These are phyloP conservation scores for Camellia sinensis DNA, from an alignment of 148 eudicot genomes.

Conservation along the genomic window DNA sequence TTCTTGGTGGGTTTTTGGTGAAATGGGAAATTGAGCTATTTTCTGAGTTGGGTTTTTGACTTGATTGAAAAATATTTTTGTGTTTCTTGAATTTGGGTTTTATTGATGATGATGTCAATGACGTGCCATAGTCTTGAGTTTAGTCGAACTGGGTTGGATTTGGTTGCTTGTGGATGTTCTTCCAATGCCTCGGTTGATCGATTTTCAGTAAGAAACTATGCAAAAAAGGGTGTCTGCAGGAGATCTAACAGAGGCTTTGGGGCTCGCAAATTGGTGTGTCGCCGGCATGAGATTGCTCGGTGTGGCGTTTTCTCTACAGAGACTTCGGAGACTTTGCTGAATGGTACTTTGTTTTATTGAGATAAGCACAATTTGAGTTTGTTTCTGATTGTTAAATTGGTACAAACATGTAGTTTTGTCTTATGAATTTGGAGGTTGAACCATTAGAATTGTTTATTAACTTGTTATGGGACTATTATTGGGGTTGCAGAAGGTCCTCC, in stretches of 20 bases:
- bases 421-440: neutral
- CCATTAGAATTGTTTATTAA: neutral
- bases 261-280: slow-evolving; percentile 38
- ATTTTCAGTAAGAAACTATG: slow-evolving; percentile 31
- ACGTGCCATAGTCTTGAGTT: slow-evolving; percentile 64
- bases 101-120: slow-evolving; percentile 60
- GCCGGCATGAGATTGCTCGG: slow-evolving; percentile 36
- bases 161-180: slow-evolving; percentile 62
- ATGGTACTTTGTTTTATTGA: slow-evolving; percentile 39
- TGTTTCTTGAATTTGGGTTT: slow-evolving; percentile 17
- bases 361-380: neutral
- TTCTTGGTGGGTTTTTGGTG: slow-evolving; percentile 23
- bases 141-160: slow-evolving; percentile 60
- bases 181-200: slow-evolving; percentile 42
- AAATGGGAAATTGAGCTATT: slow-evolving; percentile 22
- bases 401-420: neutral
- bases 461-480: slow-evolving; percentile 11
- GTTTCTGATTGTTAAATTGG: slow-evolving; percentile 4
- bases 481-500: slow-evolving; percentile 54
- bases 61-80: slow-evolving; percentile 15
- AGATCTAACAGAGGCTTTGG: slow-evolving; percentile 30
- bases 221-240: slow-evolving; percentile 32
- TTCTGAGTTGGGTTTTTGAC: slow-evolving; percentile 38
- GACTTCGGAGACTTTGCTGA: slow-evolving; percentile 57
- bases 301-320: slow-evolving; percentile 53